Evolutionary conservation across 768 basidiomycete genomes (phyloP), one percentile per base, ranked within the genome.

Genomic region (Pulveroboletus frians): DNA sequence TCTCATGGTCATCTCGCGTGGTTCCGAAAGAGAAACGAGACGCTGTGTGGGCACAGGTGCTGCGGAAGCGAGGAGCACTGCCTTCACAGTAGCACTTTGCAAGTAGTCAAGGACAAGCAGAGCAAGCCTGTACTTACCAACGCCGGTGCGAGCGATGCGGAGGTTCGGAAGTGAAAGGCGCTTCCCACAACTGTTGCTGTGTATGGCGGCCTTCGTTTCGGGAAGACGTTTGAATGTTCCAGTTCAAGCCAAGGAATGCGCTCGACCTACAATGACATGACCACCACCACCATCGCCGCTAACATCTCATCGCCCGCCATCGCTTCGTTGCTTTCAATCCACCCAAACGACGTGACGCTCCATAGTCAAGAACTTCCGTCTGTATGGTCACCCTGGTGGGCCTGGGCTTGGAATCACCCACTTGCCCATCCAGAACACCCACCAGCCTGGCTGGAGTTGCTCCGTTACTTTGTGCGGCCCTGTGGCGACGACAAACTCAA

Each of bases 1-100:
- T 81, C 58, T 84, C 81, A 63, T 80, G 75, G 61, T 81, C 72
- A 60, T 72, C 53, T 77, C 71, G 26, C 64, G 67, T 27, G 73
- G 62, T 80, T 76, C 4, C 78, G 79, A 53, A 77, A 63, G 65
- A 81, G 72, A 57, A 76, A 67, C 0, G 78, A 77, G 0, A 65
- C 67, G 11, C 68, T 72, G 2, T 72, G 69, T 10, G 79, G 79
- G 5, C 65, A 69, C 21, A 83, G 74, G 30, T 50, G 52, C n/a
- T 68, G 71, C 9, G 80, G 73, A 9, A 78, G 79, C 0, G 78
- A 80, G 38, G 64, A 62, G 49, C 56, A 60, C 56, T 80, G 79
- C 8, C 74, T 62, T 54, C 72, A 32, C 50, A 82, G 58, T 32
- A 80, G 68, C 30, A 55, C 60, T 40, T 75, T 49, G 60, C 81